phyloP scores from a whole-genome alignment of 345 rosid genomes.

The Hibiscus syriacus region DNA sequence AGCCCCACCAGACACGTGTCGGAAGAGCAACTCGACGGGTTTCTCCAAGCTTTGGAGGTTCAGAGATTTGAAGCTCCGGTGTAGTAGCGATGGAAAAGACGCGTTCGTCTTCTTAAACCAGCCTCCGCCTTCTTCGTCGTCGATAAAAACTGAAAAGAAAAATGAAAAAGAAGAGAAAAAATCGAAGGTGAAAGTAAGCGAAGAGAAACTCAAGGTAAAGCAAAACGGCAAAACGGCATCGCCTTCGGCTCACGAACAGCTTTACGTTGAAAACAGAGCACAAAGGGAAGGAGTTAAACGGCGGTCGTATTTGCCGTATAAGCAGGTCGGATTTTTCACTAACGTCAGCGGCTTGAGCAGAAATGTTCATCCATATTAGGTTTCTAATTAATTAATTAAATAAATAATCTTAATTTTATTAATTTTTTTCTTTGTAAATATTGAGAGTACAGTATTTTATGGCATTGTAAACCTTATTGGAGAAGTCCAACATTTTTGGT shows the following conservation, averaged over 20 bases:
- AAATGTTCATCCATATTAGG: conserved; percentile 14
- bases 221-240: conserved; percentile 3
- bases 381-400: not conserved
- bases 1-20: conserved; percentile 23
- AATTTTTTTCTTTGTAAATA: too few species aligned
- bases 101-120: conserved; percentile 37
- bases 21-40: conserved; percentile 55
- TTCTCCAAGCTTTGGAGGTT: conserved; percentile 45
- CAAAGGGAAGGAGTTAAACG: conserved; percentile 11
- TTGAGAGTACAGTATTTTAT: too few species aligned
- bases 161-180: conserved; percentile 4
- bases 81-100: conserved; percentile 48
- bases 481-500: too few species aligned
- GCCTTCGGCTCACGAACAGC: conserved; percentile 7
- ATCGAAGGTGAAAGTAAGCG: not conserved
- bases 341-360: conserved; percentile 12
- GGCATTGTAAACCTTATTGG: too few species aligned
- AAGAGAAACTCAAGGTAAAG: not conserved
- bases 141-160: conserved; percentile 3
- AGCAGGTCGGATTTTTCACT: conserved; percentile 10
- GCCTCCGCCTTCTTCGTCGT: not conserved
- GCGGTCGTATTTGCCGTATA: conserved; percentile 16
- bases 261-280: conserved; percentile 7
- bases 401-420: not conserved
- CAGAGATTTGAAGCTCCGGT: conserved; percentile 28